Conservation (phyloP, 208 protist species). For the Tritrichomonas musculus region DNA sequence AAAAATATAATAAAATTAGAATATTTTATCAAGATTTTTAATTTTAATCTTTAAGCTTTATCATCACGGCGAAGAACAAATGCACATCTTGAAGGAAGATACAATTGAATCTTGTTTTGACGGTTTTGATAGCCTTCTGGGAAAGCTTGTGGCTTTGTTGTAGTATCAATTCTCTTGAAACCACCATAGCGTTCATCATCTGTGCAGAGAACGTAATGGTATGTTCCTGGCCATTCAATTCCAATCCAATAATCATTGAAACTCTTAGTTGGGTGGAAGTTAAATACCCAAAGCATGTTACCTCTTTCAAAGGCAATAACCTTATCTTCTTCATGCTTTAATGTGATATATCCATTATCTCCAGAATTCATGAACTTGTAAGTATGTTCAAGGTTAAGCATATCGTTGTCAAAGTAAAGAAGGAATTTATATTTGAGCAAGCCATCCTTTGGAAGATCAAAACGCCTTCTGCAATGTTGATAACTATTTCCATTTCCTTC, state of each 20-base stretch:
- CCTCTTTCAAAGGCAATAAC: conserved; percentile 29
- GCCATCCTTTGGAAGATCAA: conserved; percentile 60
- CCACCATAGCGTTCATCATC: background rate
- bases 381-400: conserved; percentile 52
- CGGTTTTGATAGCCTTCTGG: background rate
- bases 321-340: background rate
- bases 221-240: background rate
- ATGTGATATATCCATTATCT: background rate
- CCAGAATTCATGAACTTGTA: background rate
- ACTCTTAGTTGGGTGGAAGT: conserved; percentile 26
- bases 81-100: background rate
- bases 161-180: background rate
- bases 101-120: background rate
- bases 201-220: background rate
- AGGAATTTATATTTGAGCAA: conserved; percentile 63
- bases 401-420: conserved; percentile 60
- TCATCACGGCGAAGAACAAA: background rate
- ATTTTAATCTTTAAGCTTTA: too few species aligned
- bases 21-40: too few species aligned
- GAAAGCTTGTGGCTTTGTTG: background rate
- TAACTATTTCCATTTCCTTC: conserved; percentile 64
- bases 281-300: conserved; percentile 32
- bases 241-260: background rate
- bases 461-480: conserved; percentile 67
- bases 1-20: too few species aligned